Evolutionary conservation across 352 stramenopile genomes (phyloP).

Genomic region (Lagenidium sp.): DNA sequence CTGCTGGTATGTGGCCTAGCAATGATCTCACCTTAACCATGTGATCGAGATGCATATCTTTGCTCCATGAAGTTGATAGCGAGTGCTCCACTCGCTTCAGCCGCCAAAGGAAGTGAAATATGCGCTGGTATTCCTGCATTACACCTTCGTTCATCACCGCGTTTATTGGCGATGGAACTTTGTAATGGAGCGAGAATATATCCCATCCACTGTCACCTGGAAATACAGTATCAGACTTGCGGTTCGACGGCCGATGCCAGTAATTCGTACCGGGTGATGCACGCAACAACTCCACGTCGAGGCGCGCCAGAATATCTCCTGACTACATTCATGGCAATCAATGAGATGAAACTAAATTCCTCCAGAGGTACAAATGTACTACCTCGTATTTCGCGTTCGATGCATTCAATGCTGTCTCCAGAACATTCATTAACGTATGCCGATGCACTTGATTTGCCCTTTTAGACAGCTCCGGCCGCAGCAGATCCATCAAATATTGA

Average conservation of each 20-base stretch:
- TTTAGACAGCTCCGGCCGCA: constrained; percentile 88
- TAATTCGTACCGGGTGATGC: constrained; percentile 38
- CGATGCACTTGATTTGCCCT: constrained; percentile 89
- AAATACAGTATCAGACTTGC: not conserved
- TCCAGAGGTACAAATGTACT: too few relatives aligned
- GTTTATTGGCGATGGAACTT: constrained; percentile 78
- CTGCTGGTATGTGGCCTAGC: too few relatives aligned
- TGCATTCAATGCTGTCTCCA: constrained; percentile 91
- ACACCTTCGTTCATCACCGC: constrained; percentile 81
- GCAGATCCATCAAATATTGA: constrained; percentile 92
- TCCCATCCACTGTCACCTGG: constrained; percentile 91
- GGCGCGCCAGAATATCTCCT: constrained; percentile 85
- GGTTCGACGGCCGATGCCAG: not conserved
- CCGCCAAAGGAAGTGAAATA: constrained; percentile 88
- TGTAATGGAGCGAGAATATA: constrained; percentile 90
- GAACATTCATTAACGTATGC: constrained; percentile 91
- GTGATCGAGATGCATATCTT: constrained; percentile 94
- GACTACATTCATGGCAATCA: too few relatives aligned
- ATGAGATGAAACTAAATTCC: too few relatives aligned
- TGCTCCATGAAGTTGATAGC: constrained; percentile 94
- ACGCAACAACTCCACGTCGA: constrained; percentile 89
- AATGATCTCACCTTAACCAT: constrained; percentile 88
- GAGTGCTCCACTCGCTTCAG: constrained; percentile 89
- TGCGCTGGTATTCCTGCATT: constrained; percentile 84
- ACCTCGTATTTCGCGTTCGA: constrained; percentile 96